Evolutionary conservation across 371 early-diverging fungal species (phyloP), one percentile per base, ranked within the genome.

Genomic region (Rhizomucor pusillus): DNA sequence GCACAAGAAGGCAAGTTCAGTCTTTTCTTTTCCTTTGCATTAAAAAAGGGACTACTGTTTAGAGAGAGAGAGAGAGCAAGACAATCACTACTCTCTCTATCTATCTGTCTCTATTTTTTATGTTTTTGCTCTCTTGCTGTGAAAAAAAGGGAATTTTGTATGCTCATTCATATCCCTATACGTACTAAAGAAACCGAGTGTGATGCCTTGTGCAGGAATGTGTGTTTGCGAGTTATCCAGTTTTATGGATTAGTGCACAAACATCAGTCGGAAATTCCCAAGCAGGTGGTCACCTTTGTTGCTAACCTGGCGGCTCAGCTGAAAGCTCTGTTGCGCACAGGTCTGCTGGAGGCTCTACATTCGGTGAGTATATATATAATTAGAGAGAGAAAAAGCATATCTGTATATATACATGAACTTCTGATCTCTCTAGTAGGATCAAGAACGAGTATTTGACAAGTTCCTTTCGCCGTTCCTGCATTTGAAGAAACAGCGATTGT

Each of bases 61-160:
- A 11, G 18, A 18, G 18, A 47, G 23, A 47, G 14, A 29, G 29
- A 25, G 33, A 47, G 14, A 47, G 18, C 11, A 46, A 18, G 43
- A 41, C 43, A 41, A 1, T 11, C 1, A 24, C 47, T 19, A 46
- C 14, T 6, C 19, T 20, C 20, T 14, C n/a, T n/a, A n/a, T n/a
- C n/a, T n/a, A 90, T 95, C 60, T 87, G 88, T 59, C 95, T 96
- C 64, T 94, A 97, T 69, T 89, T 94, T 3, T 67, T 95, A 36
- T 72, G 96, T 35, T 86, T 91, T 5, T 82, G 88, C 56, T 86
- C 90, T 1, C 85, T 83, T 40, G 88, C 87, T 46, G 73, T 84
- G 35, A 29, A 29, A 29, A 7, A 29, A 29, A 68, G 79, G 49
- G 69, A 73, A 50, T 67, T 85, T 12, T 92, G 87, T 7, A 86